Evolutionary conservation across 306 rosid species (phyloP).

Genomic region (Ochetophila trinervis): DNA sequence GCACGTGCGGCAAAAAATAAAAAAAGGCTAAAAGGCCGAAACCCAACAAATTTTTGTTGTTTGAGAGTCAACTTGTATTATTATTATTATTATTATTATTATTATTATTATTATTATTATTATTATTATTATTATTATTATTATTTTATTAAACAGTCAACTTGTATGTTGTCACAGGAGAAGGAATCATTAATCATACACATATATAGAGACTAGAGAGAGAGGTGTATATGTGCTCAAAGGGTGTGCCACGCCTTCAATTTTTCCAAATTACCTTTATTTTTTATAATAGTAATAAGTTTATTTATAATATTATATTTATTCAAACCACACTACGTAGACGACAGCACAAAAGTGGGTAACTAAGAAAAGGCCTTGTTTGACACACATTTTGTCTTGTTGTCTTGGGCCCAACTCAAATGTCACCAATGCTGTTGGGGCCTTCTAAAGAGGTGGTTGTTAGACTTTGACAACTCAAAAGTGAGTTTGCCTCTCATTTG

Average conservation of each 20-base stretch:
- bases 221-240: slow-evolving; percentile 4
- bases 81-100: too few species aligned
- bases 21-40: slow-evolving; percentile 11
- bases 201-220: neutral
- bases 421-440: slow-evolving; percentile 33
- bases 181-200: slow-evolving; percentile 9
- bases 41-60: slow-evolving; percentile 6
- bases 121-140: too few species aligned
- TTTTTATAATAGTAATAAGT: too few species aligned
- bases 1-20: slow-evolving; percentile 28
- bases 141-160: too few species aligned
- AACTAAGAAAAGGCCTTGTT: slow-evolving; percentile 19
- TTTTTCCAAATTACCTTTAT: slow-evolving; percentile 9
- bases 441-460: slow-evolving; percentile 26
- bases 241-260: slow-evolving; percentile 31
- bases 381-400: slow-evolving; percentile 46
- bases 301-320: too few species aligned
- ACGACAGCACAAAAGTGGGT: neutral
- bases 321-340: neutral
- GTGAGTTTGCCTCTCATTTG: slow-evolving; percentile 24
- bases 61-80: slow-evolving; percentile 18
- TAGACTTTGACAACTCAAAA: slow-evolving; percentile 63
- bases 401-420: slow-evolving; percentile 39
- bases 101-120: too few species aligned
- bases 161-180: slow-evolving; percentile 21